Evolutionary conservation across 371 early-diverging fungal species (phyloP).

Genomic region (Mucor plumbeus): DNA sequence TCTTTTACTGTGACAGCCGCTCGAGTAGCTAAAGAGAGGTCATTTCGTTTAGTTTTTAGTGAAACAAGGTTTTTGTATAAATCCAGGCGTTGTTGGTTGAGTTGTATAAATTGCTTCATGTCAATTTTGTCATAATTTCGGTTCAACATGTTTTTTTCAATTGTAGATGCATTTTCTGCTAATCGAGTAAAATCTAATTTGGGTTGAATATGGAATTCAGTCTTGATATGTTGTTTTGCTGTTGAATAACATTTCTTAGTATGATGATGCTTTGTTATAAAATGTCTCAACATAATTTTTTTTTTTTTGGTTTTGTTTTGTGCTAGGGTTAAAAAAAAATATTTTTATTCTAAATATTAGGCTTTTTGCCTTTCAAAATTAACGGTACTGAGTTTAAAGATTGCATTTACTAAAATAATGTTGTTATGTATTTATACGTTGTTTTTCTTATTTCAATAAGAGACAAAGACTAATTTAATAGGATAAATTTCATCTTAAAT

Average conservation of each 20-base stretch:
- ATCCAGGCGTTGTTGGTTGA: constrained; percentile 53
- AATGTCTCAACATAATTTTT: constrained; percentile 4
- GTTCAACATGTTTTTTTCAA: constrained; percentile 54
- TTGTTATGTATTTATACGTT: too few species aligned
- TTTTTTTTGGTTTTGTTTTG: neutral
- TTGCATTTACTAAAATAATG: neutral
- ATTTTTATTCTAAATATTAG: neutral
- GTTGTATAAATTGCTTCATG: constrained; percentile 46
- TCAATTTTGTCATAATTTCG: constrained; percentile 56
- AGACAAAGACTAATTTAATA: too few species aligned
- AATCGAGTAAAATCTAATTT: constrained; percentile 66
- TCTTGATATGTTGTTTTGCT: neutral
- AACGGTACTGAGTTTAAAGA: constrained; percentile 2
- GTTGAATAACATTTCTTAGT: constrained; percentile 4
- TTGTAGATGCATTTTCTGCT: constrained; percentile 44
- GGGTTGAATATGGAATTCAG: constrained; percentile 41
- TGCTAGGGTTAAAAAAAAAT: constrained; percentile 1
- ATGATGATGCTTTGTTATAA: neutral
- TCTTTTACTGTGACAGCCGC: constrained; percentile 10
- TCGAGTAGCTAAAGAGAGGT: constrained; percentile 37
- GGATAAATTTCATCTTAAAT: neutral
- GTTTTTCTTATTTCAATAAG: too few species aligned
- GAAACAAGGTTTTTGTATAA: constrained; percentile 42
- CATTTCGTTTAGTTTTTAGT: constrained; percentile 55
- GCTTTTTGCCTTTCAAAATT: neutral